These are phyloP conservation scores for Saccharomycopsis sp. DNA, from an alignment of 805 yeast species.

Conservation along the genomic window DNA sequence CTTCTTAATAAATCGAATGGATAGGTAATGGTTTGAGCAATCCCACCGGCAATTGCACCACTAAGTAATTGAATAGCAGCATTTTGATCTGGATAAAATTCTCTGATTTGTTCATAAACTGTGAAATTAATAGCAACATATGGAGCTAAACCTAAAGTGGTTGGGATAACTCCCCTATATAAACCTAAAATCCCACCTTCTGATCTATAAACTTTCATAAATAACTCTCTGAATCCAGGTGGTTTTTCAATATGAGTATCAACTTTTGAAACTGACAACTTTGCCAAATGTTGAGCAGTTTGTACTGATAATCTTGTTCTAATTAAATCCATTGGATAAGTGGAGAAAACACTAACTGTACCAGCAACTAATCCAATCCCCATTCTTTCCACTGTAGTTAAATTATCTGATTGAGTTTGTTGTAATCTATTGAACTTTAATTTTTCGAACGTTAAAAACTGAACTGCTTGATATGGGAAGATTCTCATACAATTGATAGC, in stretches of 20 bases:
- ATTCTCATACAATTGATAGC: conserved; percentile 83
- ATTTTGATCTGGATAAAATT: conserved; percentile 21
- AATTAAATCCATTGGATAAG: conserved; percentile 88
- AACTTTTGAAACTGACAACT: conserved; percentile 34
- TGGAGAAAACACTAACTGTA: conserved; percentile 61
- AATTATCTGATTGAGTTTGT: neutral
- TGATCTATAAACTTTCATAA: conserved; percentile 45
- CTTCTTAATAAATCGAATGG: conserved; percentile 87
- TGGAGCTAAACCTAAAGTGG: conserved; percentile 90
- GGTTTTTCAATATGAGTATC: conserved; percentile 31
- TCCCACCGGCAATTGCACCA: conserved; percentile 83
- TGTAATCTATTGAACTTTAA: conserved; percentile 26
- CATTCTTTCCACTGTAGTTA: conserved; percentile 39
- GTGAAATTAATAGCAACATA: conserved; percentile 91
- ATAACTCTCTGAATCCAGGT: conserved; percentile 59
- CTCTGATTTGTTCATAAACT: conserved; percentile 69
- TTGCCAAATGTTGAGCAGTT: conserved; percentile 52
- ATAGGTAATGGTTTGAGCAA: conserved; percentile 83
- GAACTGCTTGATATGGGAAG: conserved; percentile 91
- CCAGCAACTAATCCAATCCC: conserved; percentile 80
- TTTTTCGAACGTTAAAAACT: conserved; percentile 73
- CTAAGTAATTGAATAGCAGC: conserved; percentile 33
- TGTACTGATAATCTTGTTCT: conserved; percentile 84
- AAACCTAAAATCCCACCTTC: conserved; percentile 81
- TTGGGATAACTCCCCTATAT: conserved; percentile 83